A percentile compares a stretch with the other conserved stretches of the same genome.
phyloP scores from a whole-genome alignment of 108 stramenopile species.

The Cyclotella kingstonii region DNA sequence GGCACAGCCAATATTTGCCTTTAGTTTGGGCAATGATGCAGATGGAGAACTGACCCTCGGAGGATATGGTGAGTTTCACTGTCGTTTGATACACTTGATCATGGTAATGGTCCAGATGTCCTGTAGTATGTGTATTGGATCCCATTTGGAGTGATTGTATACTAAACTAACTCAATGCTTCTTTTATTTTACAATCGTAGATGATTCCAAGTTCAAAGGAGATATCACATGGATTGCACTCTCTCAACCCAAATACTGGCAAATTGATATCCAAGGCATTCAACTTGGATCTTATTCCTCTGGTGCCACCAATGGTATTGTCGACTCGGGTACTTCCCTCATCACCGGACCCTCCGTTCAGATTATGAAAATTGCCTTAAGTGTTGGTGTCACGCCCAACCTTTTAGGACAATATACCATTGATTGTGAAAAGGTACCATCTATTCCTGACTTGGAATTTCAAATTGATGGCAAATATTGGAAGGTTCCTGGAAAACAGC shows the following conservation, averaged over 20 bases:
- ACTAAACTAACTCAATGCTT: background rate
- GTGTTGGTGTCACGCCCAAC: conserved; percentile 85
- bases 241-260: conserved; percentile 90
- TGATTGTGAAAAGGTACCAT: conserved; percentile 67
- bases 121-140: background rate
- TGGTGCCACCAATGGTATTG: conserved; percentile 63
- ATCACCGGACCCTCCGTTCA: conserved; percentile 80
- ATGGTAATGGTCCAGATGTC: background rate
- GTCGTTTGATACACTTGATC: conserved; percentile 5
- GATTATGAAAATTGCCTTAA: conserved; percentile 63
- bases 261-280: conserved; percentile 73
- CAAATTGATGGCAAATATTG: conserved; percentile 79
- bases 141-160: background rate
- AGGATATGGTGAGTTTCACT: conserved; percentile 63
- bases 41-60: conserved; percentile 97
- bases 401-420: conserved; percentile 93
- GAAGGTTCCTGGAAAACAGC: conserved; percentile 72
- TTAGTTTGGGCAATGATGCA: conserved; percentile 91
- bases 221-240: conserved; percentile 77
- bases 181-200: conserved; percentile 5
- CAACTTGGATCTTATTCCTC: conserved; percentile 53
- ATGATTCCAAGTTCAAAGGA: conserved; percentile 70
- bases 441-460: conserved; percentile 77
- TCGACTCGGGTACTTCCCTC: conserved; percentile 92
- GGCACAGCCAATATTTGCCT: conserved; percentile 87